Percentiles rank a stretch among this genome's conserved stretches.
These are phyloP conservation scores for Flammula alnicola DNA, from an alignment of 1,284 basidiomycete species.

Conservation along the genomic window DNA sequence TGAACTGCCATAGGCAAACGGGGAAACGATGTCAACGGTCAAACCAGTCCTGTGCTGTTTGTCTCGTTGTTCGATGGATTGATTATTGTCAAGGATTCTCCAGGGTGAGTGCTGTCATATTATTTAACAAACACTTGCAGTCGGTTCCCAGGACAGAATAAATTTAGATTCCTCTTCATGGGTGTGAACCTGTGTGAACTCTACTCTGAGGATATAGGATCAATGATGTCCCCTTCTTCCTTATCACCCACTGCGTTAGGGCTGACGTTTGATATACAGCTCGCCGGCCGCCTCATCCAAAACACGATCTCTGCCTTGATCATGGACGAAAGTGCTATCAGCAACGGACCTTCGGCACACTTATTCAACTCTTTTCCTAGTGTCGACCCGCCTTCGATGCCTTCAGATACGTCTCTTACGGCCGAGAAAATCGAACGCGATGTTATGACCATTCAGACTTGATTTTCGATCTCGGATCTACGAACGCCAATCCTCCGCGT, in stretches of 20 bases:
- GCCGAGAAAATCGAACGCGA: too few species aligned
- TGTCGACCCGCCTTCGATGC: too few species aligned
- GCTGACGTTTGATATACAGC: not conserved
- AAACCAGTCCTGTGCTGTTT: not conserved
- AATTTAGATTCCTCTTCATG: conserved; percentile 1
- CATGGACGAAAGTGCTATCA: not conserved
- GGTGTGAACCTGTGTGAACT: not conserved
- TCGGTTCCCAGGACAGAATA: conserved; percentile 3
- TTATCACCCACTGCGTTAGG: not conserved
- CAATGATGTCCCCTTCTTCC: not conserved
- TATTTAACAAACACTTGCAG: not conserved
- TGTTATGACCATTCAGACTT: too few species aligned
- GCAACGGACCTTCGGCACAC: too few species aligned
- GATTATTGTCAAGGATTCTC: conserved; percentile 6
- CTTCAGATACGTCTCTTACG: too few species aligned
- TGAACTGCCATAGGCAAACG: too few species aligned
- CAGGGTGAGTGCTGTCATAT: not conserved
- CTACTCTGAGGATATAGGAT: not conserved
- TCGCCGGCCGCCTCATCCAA: not conserved
- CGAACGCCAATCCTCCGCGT: too few species aligned
- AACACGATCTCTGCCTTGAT: not conserved
- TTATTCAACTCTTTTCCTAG: too few species aligned
- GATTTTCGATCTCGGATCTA: too few species aligned
- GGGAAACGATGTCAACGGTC: too few species aligned
- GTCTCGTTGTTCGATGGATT: not conserved